Percentiles rank a stretch among this genome's conserved stretches.
phyloP scores from a whole-genome alignment of 106 monocot genomes.

The Chionographis japonica region DNA sequence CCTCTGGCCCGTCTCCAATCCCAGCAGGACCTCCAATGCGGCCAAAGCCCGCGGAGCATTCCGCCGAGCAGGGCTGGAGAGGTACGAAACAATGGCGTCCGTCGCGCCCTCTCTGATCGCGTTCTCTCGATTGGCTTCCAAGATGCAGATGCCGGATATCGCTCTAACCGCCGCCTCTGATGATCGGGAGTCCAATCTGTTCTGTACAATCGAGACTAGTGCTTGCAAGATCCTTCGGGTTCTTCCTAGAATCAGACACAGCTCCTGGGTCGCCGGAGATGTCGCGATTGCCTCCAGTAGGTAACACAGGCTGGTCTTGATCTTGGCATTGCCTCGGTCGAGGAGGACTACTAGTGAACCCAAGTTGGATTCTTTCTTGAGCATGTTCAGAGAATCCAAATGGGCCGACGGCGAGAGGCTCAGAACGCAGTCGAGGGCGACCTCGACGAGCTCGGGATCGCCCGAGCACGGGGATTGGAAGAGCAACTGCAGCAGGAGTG shows the following conservation, averaged over 20 bases:
- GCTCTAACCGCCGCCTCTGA: slow-evolving; percentile 48
- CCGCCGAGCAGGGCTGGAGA: slow-evolving; percentile 8
- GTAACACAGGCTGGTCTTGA: slow-evolving; percentile 42
- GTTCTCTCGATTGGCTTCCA: slow-evolving; percentile 26
- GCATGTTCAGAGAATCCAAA: slow-evolving; percentile 36
- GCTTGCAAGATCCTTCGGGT: slow-evolving; percentile 16
- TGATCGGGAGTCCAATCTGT: background rate
- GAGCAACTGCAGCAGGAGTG: slow-evolving; percentile 46
- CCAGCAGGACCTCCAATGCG: slow-evolving; percentile 43
- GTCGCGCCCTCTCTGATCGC: slow-evolving; percentile 39
- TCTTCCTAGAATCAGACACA: slow-evolving; percentile 32
- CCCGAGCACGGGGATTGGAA: slow-evolving; percentile 7
- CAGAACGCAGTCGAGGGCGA: slow-evolving; percentile 57
- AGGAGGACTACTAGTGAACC: slow-evolving; percentile 35
- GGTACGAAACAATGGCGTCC: slow-evolving; percentile 37
- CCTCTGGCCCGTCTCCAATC: slow-evolving; percentile 35
- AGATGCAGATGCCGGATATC: slow-evolving; percentile 41
- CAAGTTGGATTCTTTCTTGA: slow-evolving; percentile 29
- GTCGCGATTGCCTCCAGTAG: slow-evolving; percentile 34
- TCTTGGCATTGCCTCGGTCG: slow-evolving; percentile 31
- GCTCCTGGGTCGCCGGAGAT: slow-evolving; percentile 20
- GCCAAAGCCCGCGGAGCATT: slow-evolving; percentile 40
- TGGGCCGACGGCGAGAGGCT: slow-evolving; percentile 27
- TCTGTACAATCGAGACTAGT: slow-evolving; percentile 34
- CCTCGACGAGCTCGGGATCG: slow-evolving; percentile 24